Evolutionary conservation across 1,284 basidiomycete genomes (phyloP).

Genomic region (Tranzscheliella williamsii): DNA sequence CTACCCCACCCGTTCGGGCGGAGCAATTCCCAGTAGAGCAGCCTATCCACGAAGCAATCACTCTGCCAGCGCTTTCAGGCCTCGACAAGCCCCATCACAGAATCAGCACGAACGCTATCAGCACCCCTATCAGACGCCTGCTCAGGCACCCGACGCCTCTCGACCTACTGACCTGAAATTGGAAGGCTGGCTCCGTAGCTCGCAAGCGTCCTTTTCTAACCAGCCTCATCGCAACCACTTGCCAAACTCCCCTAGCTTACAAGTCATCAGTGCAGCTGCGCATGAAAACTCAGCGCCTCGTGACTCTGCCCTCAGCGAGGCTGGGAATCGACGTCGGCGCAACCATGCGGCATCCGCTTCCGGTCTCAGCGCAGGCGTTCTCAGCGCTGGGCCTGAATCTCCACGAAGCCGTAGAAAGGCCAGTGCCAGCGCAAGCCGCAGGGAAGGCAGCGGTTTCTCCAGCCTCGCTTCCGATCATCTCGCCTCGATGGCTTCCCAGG

Average conservation of each 20-base stretch:
- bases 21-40: constrained; percentile 13
- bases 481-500: constrained; percentile 19
- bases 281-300: constrained; percentile 5
- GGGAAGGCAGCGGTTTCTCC: constrained; percentile 12
- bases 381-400: constrained; percentile 32
- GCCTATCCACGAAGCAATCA: constrained; percentile 35
- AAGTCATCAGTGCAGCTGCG: constrained; percentile 17
- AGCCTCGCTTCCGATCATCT: constrained; percentile 20
- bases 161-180: constrained; percentile 5
- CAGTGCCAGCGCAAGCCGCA: constrained; percentile 7
- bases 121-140: not conserved
- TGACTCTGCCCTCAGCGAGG: constrained; percentile 29
- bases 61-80: constrained; percentile 15
- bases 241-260: constrained; percentile 25
- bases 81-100: too few relatives aligned
- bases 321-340: constrained; percentile 22
- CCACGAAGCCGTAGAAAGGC: constrained; percentile 22
- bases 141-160: not conserved
- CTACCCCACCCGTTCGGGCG: constrained; percentile 8
- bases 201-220: constrained; percentile 3
- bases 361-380: constrained; percentile 36
- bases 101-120: constrained; percentile 18
- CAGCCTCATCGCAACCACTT: not conserved
- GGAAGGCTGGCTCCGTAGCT: constrained; percentile 26
- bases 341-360: constrained; percentile 17